Evolutionary conservation across 2,329 filamentous ascomycete species (phyloP), one percentile per base, ranked within the genome.

Genomic region (Ceratocystis colombiana): DNA sequence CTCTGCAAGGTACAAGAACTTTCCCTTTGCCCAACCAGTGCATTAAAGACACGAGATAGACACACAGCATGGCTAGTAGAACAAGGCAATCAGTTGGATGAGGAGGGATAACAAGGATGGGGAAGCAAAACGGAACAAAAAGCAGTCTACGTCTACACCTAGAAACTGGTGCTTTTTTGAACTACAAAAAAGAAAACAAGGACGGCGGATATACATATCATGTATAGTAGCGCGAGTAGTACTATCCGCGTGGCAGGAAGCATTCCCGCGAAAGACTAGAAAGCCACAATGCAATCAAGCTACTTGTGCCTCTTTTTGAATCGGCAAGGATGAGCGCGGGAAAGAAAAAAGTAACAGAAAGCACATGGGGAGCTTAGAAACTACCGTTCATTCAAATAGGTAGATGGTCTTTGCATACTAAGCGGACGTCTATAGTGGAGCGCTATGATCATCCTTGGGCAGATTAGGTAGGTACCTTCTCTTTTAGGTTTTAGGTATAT

Each of bases 1-100:
- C 28, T 22, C 50, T 57, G 50, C 50, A 57, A 57, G 50, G 50
- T 57, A 57, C 50, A 22, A 10, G 8, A 15, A 10, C 50, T 57
- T 57, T 30, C 20, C 1, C 10, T 25, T 57, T 17, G 15, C 3
- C 22, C 15, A 28, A 1, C 50, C 17, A 28, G 22, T 28, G 25
- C 25, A 28, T 37, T 57, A 57, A 28, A 28, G 22, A 17, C 25
- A 57, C 12, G 25, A 57, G 22, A 57, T 28, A 57, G 7, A 57
- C 15, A 12, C 20, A 57, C 12, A 57, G 5, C 46, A 50, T n/a
- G 12, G 5, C 15, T 10, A 8, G 33, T 37, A 37, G 33, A 50
- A 20, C 46, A 50, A 22, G 46, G 8, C 8, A 50, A 17, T 48
- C 12, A 28, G 25, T 57, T 22, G 22, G 30, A 28, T 57, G 50